A percentile compares a stretch with the other conserved stretches of the same genome.
Conservation (phyloP, 768 basidiomycete species). For the Tephrocybe rancida region DNA sequence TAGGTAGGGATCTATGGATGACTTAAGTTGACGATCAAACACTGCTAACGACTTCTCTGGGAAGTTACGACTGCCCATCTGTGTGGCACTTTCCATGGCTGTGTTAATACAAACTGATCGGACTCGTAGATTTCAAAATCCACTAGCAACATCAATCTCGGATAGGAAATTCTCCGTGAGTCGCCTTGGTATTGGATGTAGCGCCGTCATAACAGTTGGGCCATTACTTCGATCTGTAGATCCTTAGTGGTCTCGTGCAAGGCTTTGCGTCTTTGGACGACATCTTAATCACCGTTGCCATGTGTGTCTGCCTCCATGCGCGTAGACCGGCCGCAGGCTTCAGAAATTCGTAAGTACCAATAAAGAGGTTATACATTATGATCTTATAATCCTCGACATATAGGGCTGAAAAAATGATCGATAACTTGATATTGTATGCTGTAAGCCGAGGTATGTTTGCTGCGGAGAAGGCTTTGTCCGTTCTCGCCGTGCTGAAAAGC, state of each 20-base stretch:
- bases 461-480: background rate
- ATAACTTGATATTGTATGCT: slow-evolving; percentile 8
- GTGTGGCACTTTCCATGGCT: background rate
- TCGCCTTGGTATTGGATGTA: background rate
- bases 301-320: slow-evolving; percentile 4
- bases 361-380: too few relatives aligned
- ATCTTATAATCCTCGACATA: too few relatives aligned
- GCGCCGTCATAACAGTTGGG: background rate
- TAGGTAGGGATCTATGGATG: background rate
- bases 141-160: slow-evolving; percentile 8
- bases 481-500: too few relatives aligned
- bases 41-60: background rate
- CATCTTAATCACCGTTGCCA: slow-evolving; percentile 6
- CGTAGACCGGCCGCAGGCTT: slow-evolving; percentile 1
- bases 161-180: slow-evolving; percentile 7
- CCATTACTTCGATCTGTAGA: background rate
- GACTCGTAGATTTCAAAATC: slow-evolving; percentile 3
- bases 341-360: background rate
- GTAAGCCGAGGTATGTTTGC: slow-evolving; percentile 5
- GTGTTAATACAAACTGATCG: background rate
- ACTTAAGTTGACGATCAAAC: background rate
- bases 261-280: slow-evolving; percentile 10
- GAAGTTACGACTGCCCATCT: slow-evolving; percentile 11
- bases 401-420: slow-evolving; percentile 1
- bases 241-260: slow-evolving; percentile 9